Conservation (phyloP, 1,284 basidiomycete genomes). For the Microbotryum silenes-acaulis region DNA sequence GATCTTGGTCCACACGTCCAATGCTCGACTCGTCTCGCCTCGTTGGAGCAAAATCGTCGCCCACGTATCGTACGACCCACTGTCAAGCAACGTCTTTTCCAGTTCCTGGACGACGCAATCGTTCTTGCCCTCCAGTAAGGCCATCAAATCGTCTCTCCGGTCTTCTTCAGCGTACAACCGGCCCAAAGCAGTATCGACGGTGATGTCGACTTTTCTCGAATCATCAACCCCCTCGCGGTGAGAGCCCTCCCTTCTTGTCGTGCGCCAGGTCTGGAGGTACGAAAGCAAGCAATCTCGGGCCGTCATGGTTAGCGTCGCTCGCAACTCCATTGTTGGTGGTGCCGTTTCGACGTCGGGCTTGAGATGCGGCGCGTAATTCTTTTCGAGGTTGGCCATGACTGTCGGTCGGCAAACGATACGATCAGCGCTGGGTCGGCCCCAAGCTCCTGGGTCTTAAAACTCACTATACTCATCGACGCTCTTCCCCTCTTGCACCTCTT, state of each 20-base stretch:
- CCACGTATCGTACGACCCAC: slow-evolving; percentile 55
- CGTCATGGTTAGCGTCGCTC: slow-evolving; percentile 51
- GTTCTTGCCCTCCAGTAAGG: slow-evolving; percentile 53
- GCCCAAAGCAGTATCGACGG: slow-evolving; percentile 72
- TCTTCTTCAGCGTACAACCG: slow-evolving; percentile 61
- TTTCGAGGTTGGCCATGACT: slow-evolving; percentile 79
- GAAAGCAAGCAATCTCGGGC: slow-evolving; percentile 60
- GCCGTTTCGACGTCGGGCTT: slow-evolving; percentile 60
- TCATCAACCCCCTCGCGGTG: slow-evolving; percentile 2
- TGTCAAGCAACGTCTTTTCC: slow-evolving; percentile 41
- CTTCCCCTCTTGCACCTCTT: slow-evolving; percentile 55
- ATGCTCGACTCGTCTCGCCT: slow-evolving; percentile 54
- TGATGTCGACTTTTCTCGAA: slow-evolving; percentile 42
- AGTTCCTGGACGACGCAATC: slow-evolving; percentile 48
- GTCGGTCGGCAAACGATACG: slow-evolving; percentile 27
- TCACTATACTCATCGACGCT: slow-evolving; percentile 68
- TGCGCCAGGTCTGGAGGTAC: slow-evolving; percentile 53
- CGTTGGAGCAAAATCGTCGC: slow-evolving; percentile 56
- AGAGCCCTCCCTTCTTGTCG: slow-evolving; percentile 24
- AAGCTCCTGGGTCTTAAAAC: slow-evolving; percentile 39
- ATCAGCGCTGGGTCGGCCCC: slow-evolving; percentile 8
- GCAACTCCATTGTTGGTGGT: slow-evolving; percentile 58
- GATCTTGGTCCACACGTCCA: slow-evolving; percentile 62
- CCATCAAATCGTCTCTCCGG: slow-evolving; percentile 56
- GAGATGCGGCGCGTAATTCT: slow-evolving; percentile 78